Evolutionary conservation across 2,329 filamentous ascomycete genomes (phyloP), one percentile per base, ranked within the genome.

Genomic region (Verticillium alfalfae): DNA sequence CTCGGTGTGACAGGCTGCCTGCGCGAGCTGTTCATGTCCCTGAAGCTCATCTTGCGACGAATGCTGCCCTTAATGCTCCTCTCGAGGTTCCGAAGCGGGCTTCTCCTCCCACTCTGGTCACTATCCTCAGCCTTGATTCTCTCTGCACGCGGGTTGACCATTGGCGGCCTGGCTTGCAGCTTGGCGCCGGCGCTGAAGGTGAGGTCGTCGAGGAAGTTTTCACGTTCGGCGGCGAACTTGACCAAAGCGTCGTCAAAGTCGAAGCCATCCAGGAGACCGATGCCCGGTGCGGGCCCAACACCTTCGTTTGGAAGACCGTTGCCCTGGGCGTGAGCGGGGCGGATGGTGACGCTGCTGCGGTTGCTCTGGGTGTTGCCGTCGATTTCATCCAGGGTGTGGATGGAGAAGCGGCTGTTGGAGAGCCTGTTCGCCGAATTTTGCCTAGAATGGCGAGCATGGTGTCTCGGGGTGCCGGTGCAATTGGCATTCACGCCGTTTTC

Each of bases 181-280:
- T 92, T 90, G 49, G 91, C 90, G 54, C 93, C 93, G 26, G 93
- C 92, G 67, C 86, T 92, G 73, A 98, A 93, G 67, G 89, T 92
- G 60, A 98, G 84, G 73, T 99, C 95, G 66, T 96, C 92, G 59
- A 98, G 80, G 70, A 99, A 99, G 63, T 89, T 90, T 70, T 99
- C 95, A 66, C 95, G 84, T 78, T 98, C 94, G n/a, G 89, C 90
- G 56, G 95, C 93, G 74, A 99, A 99, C 77, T 97, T 98, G 70
- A 93, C 80, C 67, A 99, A 82, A 34, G 95, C 94, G 71, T 91
- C 88, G 72, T 98, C 95, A 70, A 99, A 99, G 74, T 98, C 95
- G 70, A 91, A 92, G 62, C 76, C 78, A 65, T 84, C 75, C 38
- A 79, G 68, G 52, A 72, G 72, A 57, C 66, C 67, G 59, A 65